A percentile compares a stretch with the other conserved stretches of the same genome.
phyloP scores from a whole-genome alignment of 306 rosid species.

The Quercus wislizeni region DNA sequence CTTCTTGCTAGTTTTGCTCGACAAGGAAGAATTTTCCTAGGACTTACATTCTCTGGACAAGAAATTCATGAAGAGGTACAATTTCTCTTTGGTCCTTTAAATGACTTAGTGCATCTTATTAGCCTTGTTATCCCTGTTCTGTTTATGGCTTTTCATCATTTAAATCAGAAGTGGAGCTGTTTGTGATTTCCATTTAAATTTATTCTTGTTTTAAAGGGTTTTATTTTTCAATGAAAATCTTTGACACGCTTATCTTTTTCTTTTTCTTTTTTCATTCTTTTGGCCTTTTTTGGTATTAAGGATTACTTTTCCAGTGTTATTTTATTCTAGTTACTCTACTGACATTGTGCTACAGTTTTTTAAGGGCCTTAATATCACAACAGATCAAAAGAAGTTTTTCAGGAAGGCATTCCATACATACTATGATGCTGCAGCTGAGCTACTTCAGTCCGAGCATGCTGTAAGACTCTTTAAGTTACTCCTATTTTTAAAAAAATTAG shows the following conservation, averaged over 20 bases:
- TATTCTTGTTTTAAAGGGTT: not conserved
- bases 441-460: conserved; percentile 93
- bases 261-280: not conserved
- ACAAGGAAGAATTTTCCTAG: conserved; percentile 89
- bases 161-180: conserved; percentile 5
- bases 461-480: conserved; percentile 46
- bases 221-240: not conserved
- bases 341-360: conserved; percentile 66
- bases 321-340: conserved; percentile 31
- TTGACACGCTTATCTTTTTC: not conserved
- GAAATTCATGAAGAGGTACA: conserved; percentile 85
- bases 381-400: conserved; percentile 85
- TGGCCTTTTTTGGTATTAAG: conserved; percentile 12
- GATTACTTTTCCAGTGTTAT: conserved; percentile 2
- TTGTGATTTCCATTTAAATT: not conserved
- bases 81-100: conserved; percentile 10
- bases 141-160: conserved; percentile 12
- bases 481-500: too few species aligned
- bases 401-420: conserved; percentile 79
- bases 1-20: conserved; percentile 99
- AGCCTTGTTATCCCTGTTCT: not conserved
- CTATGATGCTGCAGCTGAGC: conserved; percentile 81
- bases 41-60: conserved; percentile 71
- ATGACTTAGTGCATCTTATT: conserved; percentile 1
- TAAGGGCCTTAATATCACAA: conserved; percentile 80